Percentiles rank a stretch among this genome's conserved stretches.
These are phyloP conservation scores for Penicillium canescens DNA, from an alignment of 495 filamentous ascomycete genomes.

Conservation along the genomic window DNA sequence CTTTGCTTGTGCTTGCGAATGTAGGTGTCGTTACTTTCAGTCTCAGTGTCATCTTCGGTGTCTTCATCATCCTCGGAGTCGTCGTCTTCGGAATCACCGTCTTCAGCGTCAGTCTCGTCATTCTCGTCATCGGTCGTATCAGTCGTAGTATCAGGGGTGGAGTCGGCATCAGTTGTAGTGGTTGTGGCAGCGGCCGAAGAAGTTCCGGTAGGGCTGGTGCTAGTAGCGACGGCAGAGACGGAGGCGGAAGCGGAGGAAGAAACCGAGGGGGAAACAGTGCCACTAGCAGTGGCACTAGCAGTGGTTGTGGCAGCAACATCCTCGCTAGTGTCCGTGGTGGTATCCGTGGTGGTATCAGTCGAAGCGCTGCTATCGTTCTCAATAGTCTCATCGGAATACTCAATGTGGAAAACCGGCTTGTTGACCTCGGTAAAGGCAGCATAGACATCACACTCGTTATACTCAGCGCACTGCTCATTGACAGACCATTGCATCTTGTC, in stretches of 20 bases:
- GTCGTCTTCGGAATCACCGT: neutral
- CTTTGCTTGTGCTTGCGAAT: neutral
- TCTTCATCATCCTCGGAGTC: neutral
- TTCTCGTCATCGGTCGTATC: neutral
- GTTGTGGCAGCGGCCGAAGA: neutral
- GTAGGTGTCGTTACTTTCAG: neutral
- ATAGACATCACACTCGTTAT: constrained; percentile 58
- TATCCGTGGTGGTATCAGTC: neutral
- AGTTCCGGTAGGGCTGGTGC: neutral
- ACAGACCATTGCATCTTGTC: constrained; percentile 63
- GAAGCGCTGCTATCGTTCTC: neutral
- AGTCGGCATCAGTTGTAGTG: neutral
- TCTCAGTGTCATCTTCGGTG: neutral
- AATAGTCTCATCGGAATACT: constrained; percentile 54
- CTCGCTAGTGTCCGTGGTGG: neutral
- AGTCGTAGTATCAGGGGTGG: neutral
- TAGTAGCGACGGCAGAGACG: neutral
- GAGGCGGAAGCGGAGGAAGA: too few relatives aligned
- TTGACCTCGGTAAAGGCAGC: constrained; percentile 54
- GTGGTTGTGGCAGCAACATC: neutral
- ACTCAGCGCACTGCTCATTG: constrained; percentile 71
- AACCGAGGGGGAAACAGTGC: too few relatives aligned
- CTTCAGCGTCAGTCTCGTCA: neutral
- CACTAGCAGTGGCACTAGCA: neutral
- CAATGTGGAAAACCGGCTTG: constrained; percentile 76